Evolutionary conservation across 345 rosid genomes (phyloP).

Genomic region (Durio zibethinus): DNA sequence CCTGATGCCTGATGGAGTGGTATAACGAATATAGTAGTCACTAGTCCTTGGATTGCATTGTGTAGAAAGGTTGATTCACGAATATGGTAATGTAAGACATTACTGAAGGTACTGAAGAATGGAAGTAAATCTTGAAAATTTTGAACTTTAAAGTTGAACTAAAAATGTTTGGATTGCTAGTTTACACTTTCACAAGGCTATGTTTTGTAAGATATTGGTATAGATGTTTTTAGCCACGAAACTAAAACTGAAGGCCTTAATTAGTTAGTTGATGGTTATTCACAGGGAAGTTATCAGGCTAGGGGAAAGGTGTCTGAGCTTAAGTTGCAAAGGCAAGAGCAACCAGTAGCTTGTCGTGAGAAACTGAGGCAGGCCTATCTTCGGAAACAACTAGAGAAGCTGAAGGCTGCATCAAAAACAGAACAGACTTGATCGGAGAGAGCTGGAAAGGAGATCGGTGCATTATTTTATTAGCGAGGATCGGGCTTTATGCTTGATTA

Average conservation of each 20-base stretch:
- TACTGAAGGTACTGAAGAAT: neutral
- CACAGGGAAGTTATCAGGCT: conserved; percentile 80
- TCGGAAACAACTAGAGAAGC: conserved; percentile 74
- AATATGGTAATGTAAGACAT: neutral
- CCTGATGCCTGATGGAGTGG: neutral
- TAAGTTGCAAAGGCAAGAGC: conserved; percentile 69
- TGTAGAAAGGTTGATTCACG: neutral
- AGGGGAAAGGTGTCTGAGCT: conserved; percentile 70
- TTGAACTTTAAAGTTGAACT: neutral
- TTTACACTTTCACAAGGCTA: neutral
- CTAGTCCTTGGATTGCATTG: neutral
- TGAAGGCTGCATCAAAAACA: conserved; percentile 50
- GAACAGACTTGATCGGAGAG: conserved; percentile 4
- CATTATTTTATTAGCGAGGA: neutral
- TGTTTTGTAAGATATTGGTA: neutral
- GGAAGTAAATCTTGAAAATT: neutral
- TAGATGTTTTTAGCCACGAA: neutral
- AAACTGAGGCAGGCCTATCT: conserved; percentile 84
- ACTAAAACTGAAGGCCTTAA: neutral
- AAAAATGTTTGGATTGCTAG: neutral
- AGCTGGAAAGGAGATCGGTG: neutral
- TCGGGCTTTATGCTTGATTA: neutral
- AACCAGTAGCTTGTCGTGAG: conserved; percentile 69
- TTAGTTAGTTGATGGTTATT: neutral
- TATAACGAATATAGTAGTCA: too few relatives aligned